A percentile compares a stretch with the other conserved stretches of the same genome.
Conservation (phyloP, 2,329 filamentous ascomycete species). For the Penicillium corylophilum region DNA sequence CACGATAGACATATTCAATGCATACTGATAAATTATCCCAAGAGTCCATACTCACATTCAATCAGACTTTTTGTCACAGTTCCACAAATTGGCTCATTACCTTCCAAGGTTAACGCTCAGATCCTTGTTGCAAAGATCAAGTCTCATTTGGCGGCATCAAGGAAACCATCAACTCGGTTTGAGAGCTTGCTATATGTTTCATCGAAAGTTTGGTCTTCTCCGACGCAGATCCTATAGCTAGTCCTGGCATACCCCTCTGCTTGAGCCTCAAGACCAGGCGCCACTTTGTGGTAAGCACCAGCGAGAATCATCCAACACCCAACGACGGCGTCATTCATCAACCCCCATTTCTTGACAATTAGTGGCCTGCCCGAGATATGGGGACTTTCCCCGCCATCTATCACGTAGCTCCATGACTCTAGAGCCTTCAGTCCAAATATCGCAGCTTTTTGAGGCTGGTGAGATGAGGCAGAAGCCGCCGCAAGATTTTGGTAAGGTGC, state of each 20-base stretch:
- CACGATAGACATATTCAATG: not conserved
- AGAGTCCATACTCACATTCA: no score
- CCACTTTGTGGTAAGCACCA: constrained; percentile 25
- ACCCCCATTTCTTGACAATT: constrained; percentile 31
- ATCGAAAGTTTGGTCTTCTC: constrained; percentile 39
- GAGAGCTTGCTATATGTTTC: constrained; percentile 10
- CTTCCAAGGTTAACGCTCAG: no score
- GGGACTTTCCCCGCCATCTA: constrained; percentile 22
- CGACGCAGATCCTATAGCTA: constrained; percentile 35
- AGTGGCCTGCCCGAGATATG: constrained; percentile 1
- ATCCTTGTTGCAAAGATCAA: no score
- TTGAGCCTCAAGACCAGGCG: constrained; percentile 14
- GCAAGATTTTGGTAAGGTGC: constrained; percentile 20
- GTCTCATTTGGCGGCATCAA: not conserved
- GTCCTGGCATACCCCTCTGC: constrained; percentile 33
- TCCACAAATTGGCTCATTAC: not conserved
- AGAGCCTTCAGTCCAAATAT: constrained; percentile 22
- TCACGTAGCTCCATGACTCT: constrained; percentile 26
- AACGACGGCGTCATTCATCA: constrained; percentile 26
- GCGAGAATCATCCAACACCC: constrained; percentile 32
- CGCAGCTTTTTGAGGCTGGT: constrained; percentile 14
- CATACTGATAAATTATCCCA: constrained; percentile 33
- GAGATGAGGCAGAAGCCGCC: constrained; percentile 3
- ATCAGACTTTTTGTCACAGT: no score
- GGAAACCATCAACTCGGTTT: not conserved